Base-by-base conservation (phyloP, 1,284 basidiomycete species). In the Naganishia albida region DNA sequence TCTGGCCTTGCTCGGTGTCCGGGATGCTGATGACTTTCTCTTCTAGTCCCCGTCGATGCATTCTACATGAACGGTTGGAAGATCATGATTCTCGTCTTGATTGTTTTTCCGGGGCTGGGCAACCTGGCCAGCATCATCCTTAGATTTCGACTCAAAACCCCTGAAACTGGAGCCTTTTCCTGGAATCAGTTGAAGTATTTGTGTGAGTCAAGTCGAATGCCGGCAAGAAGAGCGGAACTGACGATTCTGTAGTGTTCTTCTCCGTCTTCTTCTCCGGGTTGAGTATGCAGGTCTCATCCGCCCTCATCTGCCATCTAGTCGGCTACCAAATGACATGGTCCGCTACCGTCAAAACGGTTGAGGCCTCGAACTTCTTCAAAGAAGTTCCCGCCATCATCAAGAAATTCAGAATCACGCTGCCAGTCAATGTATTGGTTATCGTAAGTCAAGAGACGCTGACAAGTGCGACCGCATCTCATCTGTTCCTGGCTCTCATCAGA, bases 201-300 rank as follows among this genome's bases (percentile, higher is more conserved):
- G 4, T 43, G 63, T 30, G 42, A 25, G 4, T 42, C 10, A 12
- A 6, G n/a, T n/a, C 7, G 1, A 49, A 25, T 25, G 16, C 16
- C 6, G 8, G 23, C 30, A 12, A 7, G 12, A n/a, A n/a, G 16
- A 18, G 12, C 39, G 10, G 15, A 44, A 3, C 15, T 46, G n/a
- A 30, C 15, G 39, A 18, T 15, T 7, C 43, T 16, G 16, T n/a
- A 75, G 74, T 72, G 16, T 71, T 60, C 73, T 90, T 89, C 81
- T 87, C 88, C 80, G 89, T 90, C 80, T 91, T 92, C 84, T 91
- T 91, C 72, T 85, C 86, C 34, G 90, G 90, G 0, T 81, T 91
- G 63, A 85, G 86, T 59, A 84, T 89, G 63, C 89, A 89, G 67
- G 83, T 92, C 44, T 82, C 86, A 2, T 82, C 84, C 42, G 88